phyloP scores from a whole-genome alignment of 805 yeast species.

The Soucietia sequanensis region DNA sequence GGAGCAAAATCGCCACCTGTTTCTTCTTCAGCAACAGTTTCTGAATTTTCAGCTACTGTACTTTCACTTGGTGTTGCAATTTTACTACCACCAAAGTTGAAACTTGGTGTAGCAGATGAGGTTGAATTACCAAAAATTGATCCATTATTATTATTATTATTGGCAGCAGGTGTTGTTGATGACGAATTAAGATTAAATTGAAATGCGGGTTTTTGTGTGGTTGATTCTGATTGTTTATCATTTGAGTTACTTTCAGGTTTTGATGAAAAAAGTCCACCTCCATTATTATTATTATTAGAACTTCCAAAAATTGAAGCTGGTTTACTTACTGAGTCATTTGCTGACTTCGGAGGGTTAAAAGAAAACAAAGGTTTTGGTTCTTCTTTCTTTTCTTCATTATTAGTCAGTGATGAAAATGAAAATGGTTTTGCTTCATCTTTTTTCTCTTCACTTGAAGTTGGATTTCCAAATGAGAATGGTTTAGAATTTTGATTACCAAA shows the following conservation, averaged over 20 bases:
- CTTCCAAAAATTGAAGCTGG: too few species aligned
- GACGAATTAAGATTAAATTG: constrained; percentile 2
- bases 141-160: constrained; percentile 1
- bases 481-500: constrained; percentile 11
- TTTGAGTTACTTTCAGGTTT: too few species aligned
- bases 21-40: constrained; percentile 42
- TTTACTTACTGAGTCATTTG: not conserved
- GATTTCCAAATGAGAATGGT: constrained; percentile 16
- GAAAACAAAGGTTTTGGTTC: constrained; percentile 17
- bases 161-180: constrained; percentile 1
- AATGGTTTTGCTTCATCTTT: constrained; percentile 7
- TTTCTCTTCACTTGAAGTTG: constrained; percentile 4
- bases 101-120: not conserved
- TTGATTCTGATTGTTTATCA: too few species aligned
- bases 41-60: constrained; percentile 13
- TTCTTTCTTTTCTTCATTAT: constrained; percentile 1
- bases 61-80: not conserved
- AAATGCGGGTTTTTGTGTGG: constrained; percentile 18
- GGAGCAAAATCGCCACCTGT: constrained; percentile 48
- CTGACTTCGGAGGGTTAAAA: constrained; percentile 2
- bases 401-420: constrained; percentile 17
- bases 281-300: too few species aligned
- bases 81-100: not conserved
- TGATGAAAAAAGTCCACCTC: too few species aligned
- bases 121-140: constrained; percentile 3